Evolutionary conservation across 1,284 basidiomycete species (phyloP).

Genomic region (Apiotrichum gracile): DNA sequence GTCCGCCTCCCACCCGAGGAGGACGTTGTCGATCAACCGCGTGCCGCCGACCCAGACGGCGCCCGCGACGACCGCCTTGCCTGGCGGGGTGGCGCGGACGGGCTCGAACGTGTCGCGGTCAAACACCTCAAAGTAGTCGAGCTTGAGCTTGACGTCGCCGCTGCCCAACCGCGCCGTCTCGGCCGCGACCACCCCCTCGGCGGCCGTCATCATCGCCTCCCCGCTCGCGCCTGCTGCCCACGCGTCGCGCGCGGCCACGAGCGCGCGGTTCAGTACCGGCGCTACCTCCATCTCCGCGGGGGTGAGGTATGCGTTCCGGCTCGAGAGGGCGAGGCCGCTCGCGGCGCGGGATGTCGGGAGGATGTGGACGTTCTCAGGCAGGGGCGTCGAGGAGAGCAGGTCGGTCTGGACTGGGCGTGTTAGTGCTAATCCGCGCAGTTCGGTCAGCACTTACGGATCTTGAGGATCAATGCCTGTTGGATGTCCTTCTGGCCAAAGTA

Average conservation of each 20-base stretch:
- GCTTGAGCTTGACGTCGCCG: conserved; percentile 54
- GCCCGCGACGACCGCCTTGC: conserved; percentile 72
- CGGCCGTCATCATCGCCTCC: conserved; percentile 53
- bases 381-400: conserved; percentile 70
- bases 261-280: conserved; percentile 64
- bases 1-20: conserved; percentile 58
- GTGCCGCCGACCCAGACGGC: conserved; percentile 83
- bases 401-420: conserved; percentile 59
- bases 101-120: conserved; percentile 62
- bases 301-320: conserved; percentile 81
- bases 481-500: conserved; percentile 99
- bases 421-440: background rate
- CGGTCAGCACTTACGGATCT: conserved; percentile 51
- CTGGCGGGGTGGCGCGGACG: conserved; percentile 28
- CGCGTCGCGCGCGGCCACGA: conserved; percentile 54
- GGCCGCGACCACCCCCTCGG: conserved; percentile 25
- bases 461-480: conserved; percentile 84
- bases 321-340: conserved; percentile 73
- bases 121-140: conserved; percentile 89
- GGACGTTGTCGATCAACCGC: conserved; percentile 86
- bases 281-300: conserved; percentile 61
- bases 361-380: conserved; percentile 65
- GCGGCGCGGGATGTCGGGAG: conserved; percentile 71
- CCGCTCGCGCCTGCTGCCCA: conserved; percentile 57
- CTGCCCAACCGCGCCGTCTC: conserved; percentile 43